Evolutionary conservation across 805 yeast genomes (phyloP).

Genomic region (Ogataea chonburiensis): DNA sequence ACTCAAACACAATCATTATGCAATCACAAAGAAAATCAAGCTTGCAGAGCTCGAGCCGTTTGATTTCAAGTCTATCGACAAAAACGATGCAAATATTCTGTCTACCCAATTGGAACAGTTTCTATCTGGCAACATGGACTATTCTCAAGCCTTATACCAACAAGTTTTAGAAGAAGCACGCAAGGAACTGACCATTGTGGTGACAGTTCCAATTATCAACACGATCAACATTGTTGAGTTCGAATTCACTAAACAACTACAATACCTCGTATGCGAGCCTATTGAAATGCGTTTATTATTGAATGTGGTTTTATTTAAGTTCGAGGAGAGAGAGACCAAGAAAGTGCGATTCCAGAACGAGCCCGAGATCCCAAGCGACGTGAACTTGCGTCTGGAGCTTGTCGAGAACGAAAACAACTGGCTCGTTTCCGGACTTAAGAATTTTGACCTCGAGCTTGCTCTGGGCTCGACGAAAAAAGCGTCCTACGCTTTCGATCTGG

Average conservation of each 20-base stretch:
- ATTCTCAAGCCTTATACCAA: constrained; percentile 7
- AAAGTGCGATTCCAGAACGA: constrained; percentile 31
- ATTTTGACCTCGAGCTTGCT: constrained; percentile 40
- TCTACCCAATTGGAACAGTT: constrained; percentile 14
- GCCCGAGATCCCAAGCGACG: constrained; percentile 16
- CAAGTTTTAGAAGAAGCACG: constrained; percentile 5
- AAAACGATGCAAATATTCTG: constrained; percentile 16
- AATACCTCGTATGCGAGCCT: constrained; percentile 62
- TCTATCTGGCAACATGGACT: constrained; percentile 10
- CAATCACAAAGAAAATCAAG: constrained; percentile 24
- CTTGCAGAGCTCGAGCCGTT: constrained; percentile 15
- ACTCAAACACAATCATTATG: constrained; percentile 31
- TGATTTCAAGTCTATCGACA: constrained; percentile 14
- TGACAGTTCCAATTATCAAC: constrained; percentile 60
- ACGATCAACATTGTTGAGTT: constrained; percentile 59
- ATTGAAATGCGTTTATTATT: constrained; percentile 46
- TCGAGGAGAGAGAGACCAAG: constrained; percentile 25
- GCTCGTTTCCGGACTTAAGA: constrained; percentile 73
- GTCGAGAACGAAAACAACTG: constrained; percentile 55
- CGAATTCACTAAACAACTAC: constrained; percentile 38
- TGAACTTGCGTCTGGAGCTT: constrained; percentile 28
- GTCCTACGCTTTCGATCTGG: constrained; percentile 36
- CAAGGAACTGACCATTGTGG: constrained; percentile 43
- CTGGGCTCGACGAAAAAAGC: constrained; percentile 16
- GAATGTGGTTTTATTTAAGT: constrained; percentile 23